Evolutionary conservation across 805 yeast genomes (phyloP).

Genomic region (Metschnikowia shivogae): DNA sequence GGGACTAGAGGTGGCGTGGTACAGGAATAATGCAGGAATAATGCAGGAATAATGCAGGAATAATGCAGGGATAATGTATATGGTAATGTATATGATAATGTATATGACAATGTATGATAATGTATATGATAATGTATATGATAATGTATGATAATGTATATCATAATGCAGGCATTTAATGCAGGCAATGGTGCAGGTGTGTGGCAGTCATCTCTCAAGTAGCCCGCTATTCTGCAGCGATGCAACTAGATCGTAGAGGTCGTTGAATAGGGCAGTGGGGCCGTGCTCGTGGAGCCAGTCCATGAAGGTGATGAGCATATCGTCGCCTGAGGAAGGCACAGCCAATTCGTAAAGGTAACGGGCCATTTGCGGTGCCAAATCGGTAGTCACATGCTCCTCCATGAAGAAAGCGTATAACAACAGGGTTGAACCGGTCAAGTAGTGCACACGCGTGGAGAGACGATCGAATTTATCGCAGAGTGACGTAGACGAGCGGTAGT

Average conservation of each 20-base stretch:
- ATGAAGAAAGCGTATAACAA: constrained; percentile 1
- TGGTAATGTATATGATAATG: no score
- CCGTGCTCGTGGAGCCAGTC: constrained; percentile 13
- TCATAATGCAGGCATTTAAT: no score
- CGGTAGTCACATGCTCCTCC: not conserved
- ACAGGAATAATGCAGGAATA: no score
- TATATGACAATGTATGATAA: no score
- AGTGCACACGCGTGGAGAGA: not conserved
- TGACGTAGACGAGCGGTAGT: constrained; percentile 1
- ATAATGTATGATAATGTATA: no score
- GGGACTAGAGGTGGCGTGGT: no score
- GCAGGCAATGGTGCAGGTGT: no score
- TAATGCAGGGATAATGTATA: no score
- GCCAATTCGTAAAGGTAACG: constrained; percentile 7
- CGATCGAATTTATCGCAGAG: constrained; percentile 1
- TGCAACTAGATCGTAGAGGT: constrained; percentile 4
- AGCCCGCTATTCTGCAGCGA: not conserved
- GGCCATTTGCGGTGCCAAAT: not conserved
- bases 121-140: no score
- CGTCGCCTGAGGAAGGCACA: constrained; percentile 3
- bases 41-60: no score
- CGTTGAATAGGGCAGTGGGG: not conserved
- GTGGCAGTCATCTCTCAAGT: no score
- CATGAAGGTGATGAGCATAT: constrained; percentile 6
- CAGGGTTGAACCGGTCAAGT: not conserved